Evolutionary conservation across 371 early-diverging fungal genomes (phyloP), one percentile per base, ranked within the genome.

Genomic region (Mucor saturninus): DNA sequence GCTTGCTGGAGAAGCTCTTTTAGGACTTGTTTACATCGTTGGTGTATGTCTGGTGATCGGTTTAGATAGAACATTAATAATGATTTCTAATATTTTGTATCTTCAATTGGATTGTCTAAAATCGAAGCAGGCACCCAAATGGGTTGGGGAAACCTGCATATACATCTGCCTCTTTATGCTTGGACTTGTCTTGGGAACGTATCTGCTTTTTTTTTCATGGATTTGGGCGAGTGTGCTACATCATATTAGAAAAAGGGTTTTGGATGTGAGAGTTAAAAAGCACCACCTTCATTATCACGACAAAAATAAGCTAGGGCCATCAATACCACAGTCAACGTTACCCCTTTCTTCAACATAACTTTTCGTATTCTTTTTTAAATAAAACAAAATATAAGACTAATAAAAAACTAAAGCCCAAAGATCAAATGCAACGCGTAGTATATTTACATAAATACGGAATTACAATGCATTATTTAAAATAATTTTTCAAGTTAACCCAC

Each of bases 131-230:
- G 35, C 9, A 8, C 55, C 32, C 14, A 35, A 28, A 4, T 65
- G 75, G 62, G 13, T 67, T n/a, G 53, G 56, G 9, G 40, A 46
- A 2, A 28, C 45, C 5, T 40, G 58, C 28, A 31, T 73, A 1
- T 43, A 54, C 39, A 35, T 64, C 2, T 64, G 56, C 38, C 31
- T 75, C 21, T 58, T 56, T 8, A 4, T 74, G 0, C 37, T 77
- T 9, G 79, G 75, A 2, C 42, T 78, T 7, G 28, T 56, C 0
- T 40, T 75, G 5, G 79, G 79, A 0, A 75, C 79, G 0, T 78
- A 78, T 50, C 49, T 78, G 5, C 45, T 78, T 30, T 78, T 78
- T 38, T 78, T 75, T 52, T 75, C 79, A 7, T 78, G 79, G 79
- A 66, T 78, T 30, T 78, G 79, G 79, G 75, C 79, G 10, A 71